Conservation (phyloP, 2,329 filamentous ascomycete species). For the Fusarium nematophilum region DNA sequence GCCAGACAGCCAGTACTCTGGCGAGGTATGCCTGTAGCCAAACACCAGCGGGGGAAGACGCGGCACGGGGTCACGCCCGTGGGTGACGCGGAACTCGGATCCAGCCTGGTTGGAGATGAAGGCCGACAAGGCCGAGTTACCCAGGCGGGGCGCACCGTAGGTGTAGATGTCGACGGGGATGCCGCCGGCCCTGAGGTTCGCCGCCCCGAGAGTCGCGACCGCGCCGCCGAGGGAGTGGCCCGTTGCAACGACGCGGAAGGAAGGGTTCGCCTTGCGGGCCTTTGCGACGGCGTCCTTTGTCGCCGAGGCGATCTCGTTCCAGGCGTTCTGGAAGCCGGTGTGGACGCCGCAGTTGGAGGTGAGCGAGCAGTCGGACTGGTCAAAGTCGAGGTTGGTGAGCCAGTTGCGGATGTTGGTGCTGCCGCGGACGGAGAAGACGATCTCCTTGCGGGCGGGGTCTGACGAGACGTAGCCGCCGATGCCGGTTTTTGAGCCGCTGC, state of each 20-base stretch:
- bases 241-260: conserved; percentile 66
- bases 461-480: conserved; percentile 63
- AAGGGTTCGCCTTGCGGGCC: conserved; percentile 60
- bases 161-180: conserved; percentile 68
- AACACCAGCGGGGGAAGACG: conserved; percentile 71
- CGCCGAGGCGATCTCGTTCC: conserved; percentile 61
- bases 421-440: conserved; percentile 72
- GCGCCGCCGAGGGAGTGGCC: conserved; percentile 78
- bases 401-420: conserved; percentile 70
- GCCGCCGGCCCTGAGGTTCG: conserved; percentile 63
- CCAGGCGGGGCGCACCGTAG: conserved; percentile 75
- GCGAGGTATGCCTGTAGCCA: conserved; percentile 73
- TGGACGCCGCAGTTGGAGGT: conserved; percentile 62
- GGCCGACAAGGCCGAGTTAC: conserved; percentile 64
- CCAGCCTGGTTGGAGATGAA: conserved; percentile 66
- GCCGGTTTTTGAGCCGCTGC: conserved; percentile 54
- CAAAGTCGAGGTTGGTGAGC: conserved; percentile 63
- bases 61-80: conserved; percentile 74
- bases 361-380: conserved; percentile 45
- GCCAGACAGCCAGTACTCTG: conserved; percentile 73
- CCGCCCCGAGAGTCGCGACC: conserved; percentile 69
- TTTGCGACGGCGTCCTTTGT: conserved; percentile 57
- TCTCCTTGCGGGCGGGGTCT: conserved; percentile 60
- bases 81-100: conserved; percentile 72
- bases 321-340: conserved; percentile 69